Conservation (phyloP, 176 grass and related monocot genomes). For the Eleusine indica region DNA sequence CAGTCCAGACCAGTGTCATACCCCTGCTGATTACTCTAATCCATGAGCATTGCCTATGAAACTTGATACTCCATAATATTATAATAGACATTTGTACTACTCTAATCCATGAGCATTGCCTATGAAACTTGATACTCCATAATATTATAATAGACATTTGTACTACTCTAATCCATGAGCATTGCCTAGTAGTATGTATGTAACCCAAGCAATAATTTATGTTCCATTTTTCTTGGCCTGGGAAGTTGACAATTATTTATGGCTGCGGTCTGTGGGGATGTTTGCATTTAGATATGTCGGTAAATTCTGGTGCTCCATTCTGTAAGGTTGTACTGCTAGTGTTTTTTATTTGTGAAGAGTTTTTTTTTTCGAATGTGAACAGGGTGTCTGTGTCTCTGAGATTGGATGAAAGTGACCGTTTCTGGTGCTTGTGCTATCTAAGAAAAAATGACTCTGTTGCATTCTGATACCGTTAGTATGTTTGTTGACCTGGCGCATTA, state of each 20-base stretch:
- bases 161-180: too few species aligned
- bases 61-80: not conserved
- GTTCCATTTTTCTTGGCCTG: not conserved
- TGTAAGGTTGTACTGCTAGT: not conserved
- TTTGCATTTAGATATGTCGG: constrained; percentile 28
- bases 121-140: not conserved
- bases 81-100: not conserved
- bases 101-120: constrained; percentile 17
- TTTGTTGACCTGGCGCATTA: constrained; percentile 16
- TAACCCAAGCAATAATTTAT: constrained; percentile 1
- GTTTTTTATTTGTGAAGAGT: not conserved
- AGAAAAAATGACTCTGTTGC: constrained; percentile 9
- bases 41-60: constrained; percentile 24
- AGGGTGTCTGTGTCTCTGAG: not conserved
- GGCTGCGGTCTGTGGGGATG: not conserved
- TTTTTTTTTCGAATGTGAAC: not conserved
- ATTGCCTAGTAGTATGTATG: not conserved
- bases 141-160: not conserved
- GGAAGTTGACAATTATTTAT: not conserved
- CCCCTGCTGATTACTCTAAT: constrained; percentile 22
- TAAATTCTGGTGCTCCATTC: not conserved
- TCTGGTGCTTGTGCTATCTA: not conserved
- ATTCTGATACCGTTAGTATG: not conserved
- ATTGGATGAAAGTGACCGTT: constrained; percentile 40
- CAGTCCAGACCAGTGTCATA: constrained; percentile 29